Conservation (phyloP, 2,329 filamentous ascomycete genomes). For the Alternaria sp. region DNA sequence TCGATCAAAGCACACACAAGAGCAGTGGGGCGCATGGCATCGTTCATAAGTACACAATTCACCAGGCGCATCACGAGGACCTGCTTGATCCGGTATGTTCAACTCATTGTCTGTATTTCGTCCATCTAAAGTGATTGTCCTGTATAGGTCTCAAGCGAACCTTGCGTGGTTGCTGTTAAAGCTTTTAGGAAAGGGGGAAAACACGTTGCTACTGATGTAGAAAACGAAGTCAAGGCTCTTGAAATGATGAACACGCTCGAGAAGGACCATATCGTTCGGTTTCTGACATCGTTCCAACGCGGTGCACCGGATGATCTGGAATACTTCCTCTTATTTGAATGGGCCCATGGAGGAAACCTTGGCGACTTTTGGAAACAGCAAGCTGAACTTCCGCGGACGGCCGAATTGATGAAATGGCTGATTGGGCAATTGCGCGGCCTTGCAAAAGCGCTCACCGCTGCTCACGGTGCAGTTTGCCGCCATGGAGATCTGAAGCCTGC, state of each 20-base stretch:
- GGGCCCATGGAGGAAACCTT: not conserved
- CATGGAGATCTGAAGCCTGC: not conserved
- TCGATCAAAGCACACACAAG: not conserved
- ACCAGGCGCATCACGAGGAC: not conserved
- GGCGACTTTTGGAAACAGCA: not conserved
- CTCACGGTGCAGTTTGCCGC: not conserved
- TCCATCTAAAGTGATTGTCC: no score
- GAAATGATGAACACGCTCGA: constrained; percentile 25
- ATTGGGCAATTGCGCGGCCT: no score
- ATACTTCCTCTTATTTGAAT: constrained; percentile 24
- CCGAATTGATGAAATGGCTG: not conserved
- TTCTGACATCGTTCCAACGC: constrained; percentile 28
- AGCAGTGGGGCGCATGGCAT: not conserved
- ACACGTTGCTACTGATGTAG: constrained; percentile 16
- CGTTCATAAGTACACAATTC: not conserved
- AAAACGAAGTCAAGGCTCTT: constrained; percentile 19
- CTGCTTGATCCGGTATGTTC: not conserved
- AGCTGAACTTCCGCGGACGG: not conserved
- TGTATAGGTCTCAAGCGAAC: not conserved
- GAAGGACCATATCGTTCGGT: constrained; percentile 25
- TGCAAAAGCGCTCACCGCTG: not conserved
- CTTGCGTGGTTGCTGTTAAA: not conserved
- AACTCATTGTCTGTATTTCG: not conserved
- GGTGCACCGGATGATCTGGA: not conserved
- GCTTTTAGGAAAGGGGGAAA: constrained; percentile 2